phyloP scores from a whole-genome alignment of 768 basidiomycete genomes.

The Cystofilobasidium capitatum region DNA sequence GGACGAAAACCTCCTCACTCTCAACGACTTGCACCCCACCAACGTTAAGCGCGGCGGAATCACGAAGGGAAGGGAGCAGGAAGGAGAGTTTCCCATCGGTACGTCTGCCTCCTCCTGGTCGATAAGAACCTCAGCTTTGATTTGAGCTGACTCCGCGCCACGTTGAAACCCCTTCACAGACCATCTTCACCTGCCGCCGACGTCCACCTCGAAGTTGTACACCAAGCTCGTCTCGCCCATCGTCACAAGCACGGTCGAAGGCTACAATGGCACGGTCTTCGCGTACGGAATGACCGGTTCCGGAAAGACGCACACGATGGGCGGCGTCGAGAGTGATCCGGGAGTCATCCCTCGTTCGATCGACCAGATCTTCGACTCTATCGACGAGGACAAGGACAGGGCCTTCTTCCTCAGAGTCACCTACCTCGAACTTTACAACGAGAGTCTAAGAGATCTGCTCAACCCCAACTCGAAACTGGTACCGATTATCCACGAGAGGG shows the following conservation, averaged over 20 bases:
- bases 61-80: constrained; percentile 21
- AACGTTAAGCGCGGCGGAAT: constrained; percentile 25
- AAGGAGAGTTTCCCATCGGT: constrained; percentile 18
- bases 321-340: constrained; percentile 15
- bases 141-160: background rate
- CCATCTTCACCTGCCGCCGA: constrained; percentile 24
- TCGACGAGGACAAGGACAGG: constrained; percentile 8
- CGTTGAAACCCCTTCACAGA: background rate
- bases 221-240: constrained; percentile 17
- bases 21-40: constrained; percentile 11
- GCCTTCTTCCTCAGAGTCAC: constrained; percentile 17
- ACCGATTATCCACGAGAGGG: constrained; percentile 18
- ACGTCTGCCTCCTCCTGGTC: background rate
- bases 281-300: constrained; percentile 25
- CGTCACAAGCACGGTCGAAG: constrained; percentile 13
- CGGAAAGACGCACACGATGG: constrained; percentile 27
- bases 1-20: constrained; percentile 11
- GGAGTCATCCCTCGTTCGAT: constrained; percentile 25
- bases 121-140: background rate
- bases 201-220: constrained; percentile 17
- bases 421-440: constrained; percentile 27
- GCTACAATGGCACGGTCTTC: constrained; percentile 26
- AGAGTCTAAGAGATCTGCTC: constrained; percentile 22
- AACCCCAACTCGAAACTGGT: constrained; percentile 13
- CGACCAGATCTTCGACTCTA: constrained; percentile 24